Conservation (phyloP, 345 rosid species). For the Balakata baccata region DNA sequence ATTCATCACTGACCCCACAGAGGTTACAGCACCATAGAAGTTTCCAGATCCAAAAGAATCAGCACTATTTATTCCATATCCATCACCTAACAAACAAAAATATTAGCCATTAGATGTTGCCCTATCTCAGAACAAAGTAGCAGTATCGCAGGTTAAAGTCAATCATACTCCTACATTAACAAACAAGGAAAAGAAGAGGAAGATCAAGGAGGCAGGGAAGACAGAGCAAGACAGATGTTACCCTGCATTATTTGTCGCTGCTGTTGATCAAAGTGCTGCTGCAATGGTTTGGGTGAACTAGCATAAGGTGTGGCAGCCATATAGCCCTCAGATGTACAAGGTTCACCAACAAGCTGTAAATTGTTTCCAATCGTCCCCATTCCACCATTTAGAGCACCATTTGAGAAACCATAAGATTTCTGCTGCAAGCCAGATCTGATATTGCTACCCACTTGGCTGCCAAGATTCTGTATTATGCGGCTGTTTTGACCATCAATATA, state of each 20-base stretch:
- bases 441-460: constrained; percentile 63
- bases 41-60: constrained; percentile 64
- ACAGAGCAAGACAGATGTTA: constrained; percentile 22
- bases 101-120: constrained; percentile 16
- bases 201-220: background rate
- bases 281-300: constrained; percentile 56
- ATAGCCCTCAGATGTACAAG: constrained; percentile 56
- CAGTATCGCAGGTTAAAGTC: background rate
- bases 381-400: constrained; percentile 58
- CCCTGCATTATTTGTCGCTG: constrained; percentile 64
- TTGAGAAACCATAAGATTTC: constrained; percentile 59
- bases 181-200: background rate
- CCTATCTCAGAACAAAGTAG: constrained; percentile 16
- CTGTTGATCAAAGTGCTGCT: constrained; percentile 62
- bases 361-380: constrained; percentile 58
- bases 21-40: constrained; percentile 47
- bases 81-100: constrained; percentile 58
- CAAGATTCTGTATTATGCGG: constrained; percentile 61
- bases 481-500: constrained; percentile 59
- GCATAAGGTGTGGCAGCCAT: constrained; percentile 43
- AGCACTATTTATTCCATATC: constrained; percentile 49
- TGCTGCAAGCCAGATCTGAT: constrained; percentile 67
- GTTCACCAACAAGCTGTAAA: constrained; percentile 48
- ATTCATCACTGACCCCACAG: constrained; percentile 48
- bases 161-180: background rate